A percentile compares a stretch with the other conserved stretches of the same genome.
These are phyloP conservation scores for Pichia sp. DNA, from an alignment of 1,139 yeast genomes.

Conservation along the genomic window DNA sequence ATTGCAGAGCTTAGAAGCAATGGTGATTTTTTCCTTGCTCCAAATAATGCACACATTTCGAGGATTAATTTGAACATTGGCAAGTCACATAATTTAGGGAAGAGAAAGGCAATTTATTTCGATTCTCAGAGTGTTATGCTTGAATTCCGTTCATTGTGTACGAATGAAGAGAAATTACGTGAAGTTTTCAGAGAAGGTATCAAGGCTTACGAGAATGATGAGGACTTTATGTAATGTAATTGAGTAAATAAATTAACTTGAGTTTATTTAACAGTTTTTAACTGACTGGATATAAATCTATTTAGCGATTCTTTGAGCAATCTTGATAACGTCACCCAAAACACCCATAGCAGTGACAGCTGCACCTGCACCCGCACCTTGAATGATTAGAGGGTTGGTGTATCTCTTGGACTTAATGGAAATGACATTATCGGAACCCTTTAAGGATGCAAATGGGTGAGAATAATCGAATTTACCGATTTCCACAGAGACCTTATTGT, in stretches of 20 bases:
- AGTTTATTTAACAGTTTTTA: no score
- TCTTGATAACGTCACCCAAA: slow-evolving; percentile 83
- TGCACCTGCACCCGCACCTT: slow-evolving; percentile 99
- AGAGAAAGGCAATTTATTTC: slow-evolving; percentile 29
- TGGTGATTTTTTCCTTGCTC: slow-evolving; percentile 76
- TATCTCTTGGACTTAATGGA: slow-evolving; percentile 88
- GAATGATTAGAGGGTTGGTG: slow-evolving; percentile 85
- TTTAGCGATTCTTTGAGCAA: slow-evolving; percentile 71
- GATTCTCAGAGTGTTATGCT: slow-evolving; percentile 73
- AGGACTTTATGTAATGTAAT: slow-evolving; percentile 8
- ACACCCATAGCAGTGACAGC: slow-evolving; percentile 99
- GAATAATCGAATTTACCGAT: slow-evolving; percentile 77
- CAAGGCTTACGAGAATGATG: slow-evolving; percentile 32
- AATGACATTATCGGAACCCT: slow-evolving; percentile 94
- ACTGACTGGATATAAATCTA: no score
- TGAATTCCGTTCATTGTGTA: slow-evolving; percentile 58
- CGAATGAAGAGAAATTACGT: slow-evolving; percentile 39
- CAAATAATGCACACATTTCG: slow-evolving; percentile 68
- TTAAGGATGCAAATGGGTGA: slow-evolving; percentile 93
- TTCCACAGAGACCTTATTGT: slow-evolving; percentile 70
- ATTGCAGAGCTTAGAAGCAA: slow-evolving; percentile 81
- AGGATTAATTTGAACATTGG: slow-evolving; percentile 42
- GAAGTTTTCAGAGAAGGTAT: slow-evolving; percentile 55
- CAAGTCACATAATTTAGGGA: slow-evolving; percentile 19
- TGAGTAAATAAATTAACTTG: no score